phyloP scores from a whole-genome alignment of 192 early-diverging fungal genomes.

The Podila clonocystis region DNA sequence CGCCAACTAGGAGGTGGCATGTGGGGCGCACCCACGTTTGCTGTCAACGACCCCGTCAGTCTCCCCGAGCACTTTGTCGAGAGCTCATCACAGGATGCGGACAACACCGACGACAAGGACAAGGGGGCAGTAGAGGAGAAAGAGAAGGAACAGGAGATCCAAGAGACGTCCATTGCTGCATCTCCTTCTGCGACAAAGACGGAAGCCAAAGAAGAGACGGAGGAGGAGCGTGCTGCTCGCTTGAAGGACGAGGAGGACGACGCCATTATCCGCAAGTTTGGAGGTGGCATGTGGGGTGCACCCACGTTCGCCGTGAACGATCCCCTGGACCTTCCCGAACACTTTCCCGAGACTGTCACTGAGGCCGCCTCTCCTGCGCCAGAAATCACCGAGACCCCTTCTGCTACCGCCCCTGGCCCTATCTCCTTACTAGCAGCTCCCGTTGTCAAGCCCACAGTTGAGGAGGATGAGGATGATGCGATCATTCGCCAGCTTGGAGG shows the following conservation, averaged over 20 bases:
- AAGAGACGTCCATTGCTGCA: neutral
- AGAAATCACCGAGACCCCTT: neutral
- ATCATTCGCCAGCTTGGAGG: slow-evolving; percentile 25
- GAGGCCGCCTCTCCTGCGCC: neutral
- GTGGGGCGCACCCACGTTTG: neutral
- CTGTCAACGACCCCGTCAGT: slow-evolving; percentile 2
- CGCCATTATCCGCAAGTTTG: slow-evolving; percentile 23
- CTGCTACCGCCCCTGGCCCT: neutral
- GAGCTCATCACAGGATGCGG: neutral
- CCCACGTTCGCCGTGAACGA: slow-evolving; percentile 36
- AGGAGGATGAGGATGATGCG: slow-evolving; percentile 43
- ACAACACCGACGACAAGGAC: neutral
- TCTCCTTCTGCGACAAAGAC: neutral
- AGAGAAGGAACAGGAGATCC: too few relatives aligned
- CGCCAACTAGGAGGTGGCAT: slow-evolving; percentile 6
- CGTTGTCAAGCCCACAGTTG: neutral
- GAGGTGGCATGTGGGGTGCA: slow-evolving; percentile 34
- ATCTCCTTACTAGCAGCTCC: neutral
- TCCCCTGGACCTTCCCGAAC: slow-evolving; percentile 23
- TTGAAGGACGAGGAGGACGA: slow-evolving; percentile 39
- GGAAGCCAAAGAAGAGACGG: too few relatives aligned
- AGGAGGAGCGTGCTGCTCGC: too few relatives aligned
- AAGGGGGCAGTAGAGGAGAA: neutral
- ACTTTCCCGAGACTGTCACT: slow-evolving; percentile 12
- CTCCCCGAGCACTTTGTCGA: slow-evolving; percentile 8